Base-by-base conservation (phyloP, 306 rosid species). In the Medicago lupulina region DNA sequence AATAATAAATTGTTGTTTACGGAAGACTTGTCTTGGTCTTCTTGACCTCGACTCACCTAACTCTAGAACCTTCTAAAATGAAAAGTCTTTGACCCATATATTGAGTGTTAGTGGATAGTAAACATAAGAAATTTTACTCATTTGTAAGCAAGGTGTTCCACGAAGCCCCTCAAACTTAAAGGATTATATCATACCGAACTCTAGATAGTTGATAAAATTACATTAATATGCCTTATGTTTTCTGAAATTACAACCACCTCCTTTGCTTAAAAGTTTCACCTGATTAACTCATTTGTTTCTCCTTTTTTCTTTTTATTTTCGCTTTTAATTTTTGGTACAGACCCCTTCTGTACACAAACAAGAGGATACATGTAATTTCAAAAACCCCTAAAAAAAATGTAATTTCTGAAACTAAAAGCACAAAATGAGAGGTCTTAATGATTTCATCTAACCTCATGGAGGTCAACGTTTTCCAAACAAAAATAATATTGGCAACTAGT, bases 121-220 rank as follows among this genome's bases (percentile, higher is more conserved):
- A 39, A 50, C 55, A 68, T 11, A 34, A 70, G 63, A 44, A 17
- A 18, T 47, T 16, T 68, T 65, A 38, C 67, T 70, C 74, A 19
- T 43, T 34, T 61, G 71, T 75, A 46, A 44, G 75, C 76, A 49
- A 59, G 43, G 72, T 50, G 65, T 43, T 71, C 78, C 67, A 51
- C 53, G 67, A 39, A 53, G 60, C 53, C 55, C 67, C 47, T 19
- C 77, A 63, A 63, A 62, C 36, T 12, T 62, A 63, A 79, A 38
- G 57, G 43, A 28, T 58, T 58, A 74, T 67, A 46, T 61, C 67
- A 25, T 25, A 65, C 53, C 64, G 23, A 43, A 39, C 74, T 67
- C 54, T 40, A 47, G 0, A 70, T 54, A 21, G 65, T 62, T 62
- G 70, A 36, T 70, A 57, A 53, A 51, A 61, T 28, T 70, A 31